Evolutionary conservation across 176 grass and related monocot species (phyloP), one percentile per base, ranked within the genome.

Genomic region (Tillandsia leiboldiana): DNA sequence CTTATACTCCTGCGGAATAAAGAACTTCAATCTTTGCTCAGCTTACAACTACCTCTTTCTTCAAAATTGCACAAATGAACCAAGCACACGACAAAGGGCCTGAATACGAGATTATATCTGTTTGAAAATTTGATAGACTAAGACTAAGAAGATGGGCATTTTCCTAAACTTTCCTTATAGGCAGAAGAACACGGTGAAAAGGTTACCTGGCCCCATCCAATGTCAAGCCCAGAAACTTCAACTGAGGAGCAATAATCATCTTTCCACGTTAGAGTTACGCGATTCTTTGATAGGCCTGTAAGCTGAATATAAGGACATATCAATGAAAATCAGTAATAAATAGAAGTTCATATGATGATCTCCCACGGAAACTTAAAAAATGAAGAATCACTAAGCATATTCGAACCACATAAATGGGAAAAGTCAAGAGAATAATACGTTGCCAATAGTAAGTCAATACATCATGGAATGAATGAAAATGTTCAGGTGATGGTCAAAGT

Each of bases 161-260:
- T 61, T 61, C 12, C 56, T 61, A 9, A 61, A n/a, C 56, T n/a
- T 61, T 78, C 48, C 4, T 42, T 42, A 42, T 42, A 6, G 33
- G 5, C 33, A 7, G 3, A 33, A 33, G 29, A 42, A 42, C 33
- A 42, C 33, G 33, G 33, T n/a, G 79, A 69, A 61, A 83, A 80
- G 48, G 8, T 53, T 90, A 99, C 94, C 87, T 93, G 84, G 10
- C 87, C 90, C 94, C 94, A 99, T 72, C 94, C 90, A 62, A 99
- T 83, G 66, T 99, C 94, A 42, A 99, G 87, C 50, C 94, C 94
- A 71, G 94, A 99, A 72, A 99, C 77, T 90, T 99, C 89, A 72
- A 99, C 94, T 29, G 77, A 82, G 63, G 94, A 99, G 70, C 63
- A 90, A 33, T 48, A 73, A 77, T 71, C 68, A 62, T 70, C 77